Base-by-base conservation (phyloP, 305 asterid species). In the Solanum hybrid region DNA sequence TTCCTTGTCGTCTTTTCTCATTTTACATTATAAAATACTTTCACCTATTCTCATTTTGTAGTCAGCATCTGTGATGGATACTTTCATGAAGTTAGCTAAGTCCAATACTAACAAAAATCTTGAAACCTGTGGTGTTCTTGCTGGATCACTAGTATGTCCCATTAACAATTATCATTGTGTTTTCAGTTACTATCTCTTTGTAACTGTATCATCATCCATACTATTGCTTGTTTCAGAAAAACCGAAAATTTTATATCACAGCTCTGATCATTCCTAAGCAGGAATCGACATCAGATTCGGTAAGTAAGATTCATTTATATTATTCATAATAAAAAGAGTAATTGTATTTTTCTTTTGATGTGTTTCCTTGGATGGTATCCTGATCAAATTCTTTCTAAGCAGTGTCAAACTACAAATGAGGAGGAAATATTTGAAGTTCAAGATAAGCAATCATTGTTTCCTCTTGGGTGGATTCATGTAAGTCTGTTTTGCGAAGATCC, bases 381-480 rank as follows among this genome's bases (percentile, higher is more conserved):
- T 93, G 91, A 93, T 75, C 56, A 75, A 81, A 56, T 77, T 89
- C 90, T 90, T 88, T 89, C 86, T 89, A 64, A 89, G 38, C 95
- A 97, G 99, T 97, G 99, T 92, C 98, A 95, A 90, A 91, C 99
- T 37, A 96, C 97, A 64, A 96, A 97, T 66, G 99, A 96, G 94
- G 99, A 97, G 91, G 99, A 97, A 92, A 96, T 97, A 91, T 96
- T 94, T 92, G 99, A 97, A 91, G 99, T 95, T 93, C 99, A 97
- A 94, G 99, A 96, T 94, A 95, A 95, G 93, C 98, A 86, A 91
- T 86, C 92, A 80, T 97, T 97, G 89, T 97, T 97, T 90, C 98
- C 99, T 56, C 93, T 97, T 85, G 99, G 99, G 86, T 97, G 99
- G 99, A 97, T 97, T 92, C 99, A 97, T 94, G 99, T 95, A 94